Base-by-base conservation (phyloP, 768 basidiomycete genomes). In the Leccinum obscurum region DNA sequence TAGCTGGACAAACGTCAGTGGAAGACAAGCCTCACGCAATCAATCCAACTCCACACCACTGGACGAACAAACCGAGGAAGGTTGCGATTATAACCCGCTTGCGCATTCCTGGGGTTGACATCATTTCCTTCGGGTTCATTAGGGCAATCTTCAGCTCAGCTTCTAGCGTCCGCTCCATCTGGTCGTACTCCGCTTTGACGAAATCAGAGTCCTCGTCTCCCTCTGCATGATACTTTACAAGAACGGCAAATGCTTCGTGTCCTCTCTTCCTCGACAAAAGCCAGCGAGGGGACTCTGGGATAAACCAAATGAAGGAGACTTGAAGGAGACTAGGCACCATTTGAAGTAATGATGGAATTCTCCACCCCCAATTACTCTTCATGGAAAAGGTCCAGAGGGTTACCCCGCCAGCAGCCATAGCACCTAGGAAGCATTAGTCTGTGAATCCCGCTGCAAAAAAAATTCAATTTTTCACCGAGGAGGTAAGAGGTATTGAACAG, bases 81-180 rank as follows among this genome's bases (percentile, higher is more conserved):
- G 44, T n/a, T 24, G 62, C 35, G 1, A 68, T 54, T 14, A 53
- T 10, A n/a, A 66, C 39, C 17, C 68, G 67, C 44, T 59, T 62
- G 48, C 57, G 67, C 57, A 65, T 68, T 14, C 63, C 66, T 5
- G 57, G 26, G 0, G 57, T 53, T 1, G 59, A 51, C 3, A 61
- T 52, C 14, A 62, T 5, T 2, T 55, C 52, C 11, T 17, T 61
- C 32, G 22, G 24, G 39, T 17, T 49, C 52, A 41, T 55, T 4
- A 20, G 20, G 2, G 61, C 24, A 6, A 35, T 51, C 15, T 46
- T 66, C 32, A 64, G 34, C 24, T 66, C 67, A 5, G 32, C 24
- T 63, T 81, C 77, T 3, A 87, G 67, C 0, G 85, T 85, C 59
- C 78, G 76, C 68, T 84, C 78, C 60, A 87, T 86, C 70, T 85